phyloP scores from a whole-genome alignment of 116 monocot species.

The Thalassia testudinum region DNA sequence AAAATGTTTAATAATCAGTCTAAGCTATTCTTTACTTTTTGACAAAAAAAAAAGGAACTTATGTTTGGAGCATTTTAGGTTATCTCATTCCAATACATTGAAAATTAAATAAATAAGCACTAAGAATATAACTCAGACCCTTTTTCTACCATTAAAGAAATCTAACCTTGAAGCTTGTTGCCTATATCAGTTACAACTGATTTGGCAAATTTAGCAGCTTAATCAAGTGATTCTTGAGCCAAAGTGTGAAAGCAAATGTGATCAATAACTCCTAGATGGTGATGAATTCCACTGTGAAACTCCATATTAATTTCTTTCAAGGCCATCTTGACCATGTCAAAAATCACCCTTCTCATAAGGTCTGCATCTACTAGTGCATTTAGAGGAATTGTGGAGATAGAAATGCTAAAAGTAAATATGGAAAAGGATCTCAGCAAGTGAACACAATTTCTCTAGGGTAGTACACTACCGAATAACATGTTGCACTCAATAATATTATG shows the following conservation, averaged over 20 bases:
- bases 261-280: conserved; percentile 72
- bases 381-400: conserved; percentile 2
- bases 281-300: conserved; percentile 53
- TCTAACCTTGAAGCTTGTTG: too few relatives aligned
- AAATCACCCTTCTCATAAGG: conserved; percentile 19
- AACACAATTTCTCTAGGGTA: too few relatives aligned
- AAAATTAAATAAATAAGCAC: neutral
- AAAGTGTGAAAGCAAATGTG: conserved; percentile 78
- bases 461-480: too few relatives aligned
- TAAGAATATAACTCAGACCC: neutral
- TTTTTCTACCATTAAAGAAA: too few relatives aligned
- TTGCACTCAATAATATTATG: too few relatives aligned
- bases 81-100: too few relatives aligned
- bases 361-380: conserved; percentile 4
- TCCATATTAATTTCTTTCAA: conserved; percentile 38
- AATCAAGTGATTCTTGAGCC: conserved; percentile 22
- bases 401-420: too few relatives aligned
- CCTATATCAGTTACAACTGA: conserved; percentile 34
- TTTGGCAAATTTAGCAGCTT: conserved; percentile 34
- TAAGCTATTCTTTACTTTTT: too few relatives aligned
- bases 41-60: too few relatives aligned
- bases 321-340: conserved; percentile 54
- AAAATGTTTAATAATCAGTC: too few relatives aligned
- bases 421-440: too few relatives aligned
- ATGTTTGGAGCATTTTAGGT: too few relatives aligned